Evolutionary conservation across 352 stramenopile genomes (phyloP).

Genomic region (Pythium brassicae): DNA sequence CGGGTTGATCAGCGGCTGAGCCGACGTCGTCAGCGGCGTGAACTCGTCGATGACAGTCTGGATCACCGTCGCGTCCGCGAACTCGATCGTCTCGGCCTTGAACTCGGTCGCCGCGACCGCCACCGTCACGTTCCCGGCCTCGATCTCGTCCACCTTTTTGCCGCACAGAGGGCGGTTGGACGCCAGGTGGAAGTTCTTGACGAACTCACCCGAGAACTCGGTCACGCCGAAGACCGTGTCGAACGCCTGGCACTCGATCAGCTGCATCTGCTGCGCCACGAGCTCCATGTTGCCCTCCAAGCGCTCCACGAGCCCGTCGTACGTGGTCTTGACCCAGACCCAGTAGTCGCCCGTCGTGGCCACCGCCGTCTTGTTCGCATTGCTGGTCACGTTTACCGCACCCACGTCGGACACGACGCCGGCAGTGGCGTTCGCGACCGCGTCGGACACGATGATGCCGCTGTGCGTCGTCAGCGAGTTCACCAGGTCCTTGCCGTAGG

Average conservation of each 20-base stretch:
- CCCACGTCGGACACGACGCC: slow-evolving; percentile 21
- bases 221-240: slow-evolving; percentile 40
- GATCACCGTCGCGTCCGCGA: slow-evolving; percentile 39
- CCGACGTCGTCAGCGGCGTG: slow-evolving; percentile 14
- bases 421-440: slow-evolving; percentile 3
- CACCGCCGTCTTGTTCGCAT: slow-evolving; percentile 27
- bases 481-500: slow-evolving; percentile 21
- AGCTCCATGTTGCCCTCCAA: slow-evolving; percentile 62
- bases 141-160: slow-evolving; percentile 47
- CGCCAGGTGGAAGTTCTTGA: slow-evolving; percentile 51
- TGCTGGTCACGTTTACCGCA: slow-evolving; percentile 37
- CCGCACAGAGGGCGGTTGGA: slow-evolving; percentile 39
- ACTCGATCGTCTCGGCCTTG: slow-evolving; percentile 25
- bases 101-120: slow-evolving; percentile 38
- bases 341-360: slow-evolving; percentile 58
- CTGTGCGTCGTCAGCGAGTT: slow-evolving; percentile 44
- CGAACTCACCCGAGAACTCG: slow-evolving; percentile 44
- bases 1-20: slow-evolving; percentile 18
- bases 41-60: slow-evolving; percentile 19
- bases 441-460: slow-evolving; percentile 38
- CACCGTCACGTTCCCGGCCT: slow-evolving; percentile 36
- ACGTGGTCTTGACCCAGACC: slow-evolving; percentile 55
- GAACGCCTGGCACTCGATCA: slow-evolving; percentile 62
- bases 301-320: slow-evolving; percentile 45
- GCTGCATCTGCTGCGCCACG: slow-evolving; percentile 53